Conservation (phyloP, 2,329 filamentous ascomycete genomes). For the Ceratocystis variospora region DNA sequence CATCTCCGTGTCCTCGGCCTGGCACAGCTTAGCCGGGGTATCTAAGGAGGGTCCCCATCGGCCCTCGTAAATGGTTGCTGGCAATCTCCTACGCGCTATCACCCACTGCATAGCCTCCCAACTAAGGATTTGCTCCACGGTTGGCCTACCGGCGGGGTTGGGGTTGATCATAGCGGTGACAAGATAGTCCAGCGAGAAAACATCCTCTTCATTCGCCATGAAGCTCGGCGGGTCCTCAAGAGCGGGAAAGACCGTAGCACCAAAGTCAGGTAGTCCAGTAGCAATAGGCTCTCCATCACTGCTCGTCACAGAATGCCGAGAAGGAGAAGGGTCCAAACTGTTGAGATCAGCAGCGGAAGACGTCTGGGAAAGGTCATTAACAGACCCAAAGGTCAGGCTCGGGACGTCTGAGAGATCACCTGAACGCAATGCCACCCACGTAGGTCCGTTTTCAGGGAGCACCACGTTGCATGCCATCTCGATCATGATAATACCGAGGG, state of each 20-base stretch:
- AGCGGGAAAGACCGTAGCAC: slow-evolving; percentile 36
- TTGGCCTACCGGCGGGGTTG: slow-evolving; percentile 58
- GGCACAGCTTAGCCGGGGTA: neutral
- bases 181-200: slow-evolving; percentile 66
- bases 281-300: slow-evolving; percentile 1
- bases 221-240: slow-evolving; percentile 59
- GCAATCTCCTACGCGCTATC: slow-evolving; percentile 58
- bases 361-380: slow-evolving; percentile 41
- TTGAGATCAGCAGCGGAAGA: slow-evolving; percentile 3
- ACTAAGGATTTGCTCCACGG: slow-evolving; percentile 56
- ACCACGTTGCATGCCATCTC: slow-evolving; percentile 91
- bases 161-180: slow-evolving; percentile 81
- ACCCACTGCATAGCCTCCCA: slow-evolving; percentile 71
- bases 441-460: slow-evolving; percentile 80
- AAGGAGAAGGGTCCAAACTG: slow-evolving; percentile 4
- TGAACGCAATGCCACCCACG: slow-evolving; percentile 78
- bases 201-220: slow-evolving; percentile 65
- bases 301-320: slow-evolving; percentile 5
- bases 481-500: slow-evolving; percentile 83
- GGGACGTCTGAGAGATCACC: slow-evolving; percentile 84
- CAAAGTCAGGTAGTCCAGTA: slow-evolving; percentile 25
- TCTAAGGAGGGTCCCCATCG: slow-evolving; percentile 68
- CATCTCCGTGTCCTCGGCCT: slow-evolving; percentile 51
- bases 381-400: slow-evolving; percentile 68
- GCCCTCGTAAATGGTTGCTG: slow-evolving; percentile 91